Percentiles rank a stretch among this genome's conserved stretches.
These are phyloP conservation scores for Yamadazyma conglobata DNA, from an alignment of 1,139 yeast genomes.

Conservation along the genomic window DNA sequence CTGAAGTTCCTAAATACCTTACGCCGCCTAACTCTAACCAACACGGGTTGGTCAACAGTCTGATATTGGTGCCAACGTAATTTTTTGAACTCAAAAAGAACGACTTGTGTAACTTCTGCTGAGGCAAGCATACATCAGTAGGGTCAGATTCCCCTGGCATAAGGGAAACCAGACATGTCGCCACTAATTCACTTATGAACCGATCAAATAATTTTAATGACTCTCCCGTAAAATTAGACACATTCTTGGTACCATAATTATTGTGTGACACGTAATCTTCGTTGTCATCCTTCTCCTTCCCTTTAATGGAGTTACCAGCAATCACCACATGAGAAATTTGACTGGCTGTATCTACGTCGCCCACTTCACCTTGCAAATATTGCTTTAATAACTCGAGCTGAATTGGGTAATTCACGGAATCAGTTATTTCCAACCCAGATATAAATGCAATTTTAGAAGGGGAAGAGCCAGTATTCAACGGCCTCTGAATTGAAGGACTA, in stretches of 20 bases:
- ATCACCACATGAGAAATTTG: constrained; percentile 56
- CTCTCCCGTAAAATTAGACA: constrained; percentile 45
- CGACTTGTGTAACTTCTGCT: constrained; percentile 80
- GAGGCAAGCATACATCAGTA: constrained; percentile 79
- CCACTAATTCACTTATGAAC: constrained; percentile 55
- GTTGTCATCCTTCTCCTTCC: constrained; percentile 18
- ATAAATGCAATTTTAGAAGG: constrained; percentile 50
- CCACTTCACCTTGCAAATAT: constrained; percentile 68
- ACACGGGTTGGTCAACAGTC: constrained; percentile 69
- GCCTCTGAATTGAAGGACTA: constrained; percentile 53
- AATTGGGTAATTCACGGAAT: constrained; percentile 37
- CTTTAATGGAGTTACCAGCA: constrained; percentile 66
- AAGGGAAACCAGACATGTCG: constrained; percentile 63
- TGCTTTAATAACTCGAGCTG: constrained; percentile 64
- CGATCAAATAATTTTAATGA: constrained; percentile 48
- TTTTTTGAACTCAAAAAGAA: constrained; percentile 52
- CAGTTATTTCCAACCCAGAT: constrained; percentile 66
- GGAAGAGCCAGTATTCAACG: constrained; percentile 17
- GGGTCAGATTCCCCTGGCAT: constrained; percentile 90
- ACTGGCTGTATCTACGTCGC: constrained; percentile 28
- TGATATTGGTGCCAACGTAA: constrained; percentile 38
- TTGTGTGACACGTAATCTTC: constrained; percentile 33
- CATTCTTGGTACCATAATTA: constrained; percentile 53
- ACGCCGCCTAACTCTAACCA: constrained; percentile 57
- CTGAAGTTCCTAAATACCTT: constrained; percentile 69